Conservation (phyloP, 2,329 filamentous ascomycete species). For the Cytospora mali region DNA sequence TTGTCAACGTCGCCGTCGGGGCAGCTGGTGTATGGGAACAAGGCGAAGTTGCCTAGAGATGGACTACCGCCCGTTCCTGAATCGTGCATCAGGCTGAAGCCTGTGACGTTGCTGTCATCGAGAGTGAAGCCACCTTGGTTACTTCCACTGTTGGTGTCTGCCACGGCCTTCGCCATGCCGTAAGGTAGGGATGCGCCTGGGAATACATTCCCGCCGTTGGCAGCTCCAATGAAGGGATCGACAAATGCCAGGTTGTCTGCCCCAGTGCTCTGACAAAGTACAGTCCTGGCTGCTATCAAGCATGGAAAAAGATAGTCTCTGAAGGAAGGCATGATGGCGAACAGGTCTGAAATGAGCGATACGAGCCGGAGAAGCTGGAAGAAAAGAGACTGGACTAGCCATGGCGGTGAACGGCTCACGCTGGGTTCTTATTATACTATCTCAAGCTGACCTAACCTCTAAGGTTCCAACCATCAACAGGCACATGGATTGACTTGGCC, state of each 20-base stretch:
- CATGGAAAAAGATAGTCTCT: not conserved
- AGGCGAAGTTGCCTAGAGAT: constrained; percentile 72
- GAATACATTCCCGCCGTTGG: constrained; percentile 48
- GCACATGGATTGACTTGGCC: not conserved
- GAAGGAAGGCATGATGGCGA: constrained; percentile 6
- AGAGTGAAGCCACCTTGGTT: constrained; percentile 62
- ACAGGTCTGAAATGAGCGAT: not conserved
- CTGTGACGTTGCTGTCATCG: constrained; percentile 52
- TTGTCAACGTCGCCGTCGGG: constrained; percentile 61
- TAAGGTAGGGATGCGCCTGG: constrained; percentile 48
- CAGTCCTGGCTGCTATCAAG: constrained; percentile 1
- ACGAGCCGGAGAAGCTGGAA: not conserved
- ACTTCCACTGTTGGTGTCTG: constrained; percentile 55
- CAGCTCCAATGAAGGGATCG: constrained; percentile 46
- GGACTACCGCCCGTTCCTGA: constrained; percentile 60
- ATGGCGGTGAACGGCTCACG: not conserved
- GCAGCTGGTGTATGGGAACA: constrained; percentile 69
- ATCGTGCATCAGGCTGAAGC: constrained; percentile 62
- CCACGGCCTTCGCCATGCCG: constrained; percentile 59
- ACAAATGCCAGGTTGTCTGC: constrained; percentile 31
- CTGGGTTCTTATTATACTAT: not conserved
- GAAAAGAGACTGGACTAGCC: not conserved
- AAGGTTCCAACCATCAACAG: not conserved
- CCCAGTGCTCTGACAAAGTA: constrained; percentile 9
- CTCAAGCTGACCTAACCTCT: not conserved